A percentile compares a stretch with the other conserved stretches of the same genome.
These are phyloP conservation scores for Tuber aestivum DNA, from an alignment of 495 filamentous ascomycete species.

Conservation along the genomic window DNA sequence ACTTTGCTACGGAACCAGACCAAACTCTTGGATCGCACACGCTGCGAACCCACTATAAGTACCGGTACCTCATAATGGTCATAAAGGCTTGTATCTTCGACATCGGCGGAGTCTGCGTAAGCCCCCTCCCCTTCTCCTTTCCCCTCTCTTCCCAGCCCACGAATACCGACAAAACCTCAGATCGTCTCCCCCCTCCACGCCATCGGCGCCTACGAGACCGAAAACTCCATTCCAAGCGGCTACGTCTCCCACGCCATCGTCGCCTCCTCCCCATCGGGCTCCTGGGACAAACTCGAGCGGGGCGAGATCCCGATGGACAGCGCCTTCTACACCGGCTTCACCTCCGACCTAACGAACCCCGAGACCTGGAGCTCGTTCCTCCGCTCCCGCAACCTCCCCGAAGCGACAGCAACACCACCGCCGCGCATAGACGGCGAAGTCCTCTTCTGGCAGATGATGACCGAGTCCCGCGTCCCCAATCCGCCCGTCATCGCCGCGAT, in stretches of 20 bases:
- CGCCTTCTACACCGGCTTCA: slow-evolving; percentile 72
- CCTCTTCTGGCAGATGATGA: slow-evolving; percentile 94
- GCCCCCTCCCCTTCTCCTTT: slow-evolving; percentile 39
- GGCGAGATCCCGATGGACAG: slow-evolving; percentile 66
- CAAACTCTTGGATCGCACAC: no score
- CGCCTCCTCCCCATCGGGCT: slow-evolving; percentile 65
- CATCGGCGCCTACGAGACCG: slow-evolving; percentile 80
- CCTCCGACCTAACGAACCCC: slow-evolving; percentile 60
- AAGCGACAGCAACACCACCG: neutral
- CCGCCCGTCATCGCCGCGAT: slow-evolving; percentile 83
- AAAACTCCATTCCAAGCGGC: slow-evolving; percentile 67
- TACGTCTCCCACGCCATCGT: slow-evolving; percentile 91
- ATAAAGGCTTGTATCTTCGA: slow-evolving; percentile 84
- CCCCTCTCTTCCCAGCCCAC: slow-evolving; percentile 2
- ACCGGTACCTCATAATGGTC: neutral
- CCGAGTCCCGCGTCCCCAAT: slow-evolving; percentile 61
- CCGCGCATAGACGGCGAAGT: slow-evolving; percentile 70
- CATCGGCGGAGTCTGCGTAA: slow-evolving; percentile 93
- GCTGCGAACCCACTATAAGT: no score
- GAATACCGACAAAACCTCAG: slow-evolving; percentile 47
- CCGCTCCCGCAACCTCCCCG: slow-evolving; percentile 22
- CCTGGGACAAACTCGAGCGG: slow-evolving; percentile 78
- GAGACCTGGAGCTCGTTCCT: slow-evolving; percentile 62
- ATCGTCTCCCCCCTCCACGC: slow-evolving; percentile 87
- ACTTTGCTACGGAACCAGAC: neutral